phyloP scores from a whole-genome alignment of 1,139 yeast species.

The Candida sp. region DNA sequence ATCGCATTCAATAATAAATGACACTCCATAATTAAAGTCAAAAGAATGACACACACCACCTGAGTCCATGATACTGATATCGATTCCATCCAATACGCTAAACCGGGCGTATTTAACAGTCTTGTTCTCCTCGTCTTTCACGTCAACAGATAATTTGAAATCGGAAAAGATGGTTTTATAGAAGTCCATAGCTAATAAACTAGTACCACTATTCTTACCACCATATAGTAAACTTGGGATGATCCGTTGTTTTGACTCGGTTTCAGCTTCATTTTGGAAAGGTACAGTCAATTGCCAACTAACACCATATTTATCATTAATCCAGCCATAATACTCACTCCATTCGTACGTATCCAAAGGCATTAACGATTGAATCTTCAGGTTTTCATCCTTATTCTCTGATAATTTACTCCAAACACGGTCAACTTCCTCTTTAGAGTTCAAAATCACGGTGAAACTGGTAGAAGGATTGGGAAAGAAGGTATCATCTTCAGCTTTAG shows the following conservation, averaged over 20 bases:
- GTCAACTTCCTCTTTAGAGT: background rate
- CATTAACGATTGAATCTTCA: background rate
- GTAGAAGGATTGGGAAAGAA: background rate
- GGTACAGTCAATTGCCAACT: background rate
- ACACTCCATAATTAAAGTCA: background rate
- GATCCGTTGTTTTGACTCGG: background rate
- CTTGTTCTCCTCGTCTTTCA: background rate
- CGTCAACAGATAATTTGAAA: background rate
- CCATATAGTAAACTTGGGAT: background rate
- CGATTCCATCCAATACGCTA: background rate
- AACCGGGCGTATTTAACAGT: background rate
- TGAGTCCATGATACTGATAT: background rate
- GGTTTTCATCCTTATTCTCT: background rate
- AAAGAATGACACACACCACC: background rate
- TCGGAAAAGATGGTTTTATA: background rate
- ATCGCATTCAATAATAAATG: background rate
- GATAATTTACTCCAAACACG: background rate
- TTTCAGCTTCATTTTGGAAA: background rate
- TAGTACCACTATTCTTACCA: background rate
- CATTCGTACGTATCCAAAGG: background rate
- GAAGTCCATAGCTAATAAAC: background rate
- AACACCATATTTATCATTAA: background rate
- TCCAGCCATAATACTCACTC: background rate
- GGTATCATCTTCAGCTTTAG: background rate
- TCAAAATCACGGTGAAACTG: background rate